Evolutionary conservation across 331 rosid species (phyloP).

Genomic region (Prunus yedoensis): DNA sequence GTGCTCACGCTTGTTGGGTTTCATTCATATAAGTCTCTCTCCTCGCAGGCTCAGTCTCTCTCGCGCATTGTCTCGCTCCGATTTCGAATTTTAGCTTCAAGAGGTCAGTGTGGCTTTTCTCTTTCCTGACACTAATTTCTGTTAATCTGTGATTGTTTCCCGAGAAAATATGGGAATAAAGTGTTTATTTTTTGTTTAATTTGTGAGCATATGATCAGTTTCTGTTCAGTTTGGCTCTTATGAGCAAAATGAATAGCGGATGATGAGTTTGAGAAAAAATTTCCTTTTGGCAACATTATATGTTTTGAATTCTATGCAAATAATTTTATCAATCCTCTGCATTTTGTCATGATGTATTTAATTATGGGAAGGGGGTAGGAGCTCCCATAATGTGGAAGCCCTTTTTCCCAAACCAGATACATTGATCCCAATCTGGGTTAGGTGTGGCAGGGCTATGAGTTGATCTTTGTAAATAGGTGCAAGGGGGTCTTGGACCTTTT

Average conservation of each 20-base stretch:
- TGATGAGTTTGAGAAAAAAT: too few species aligned
- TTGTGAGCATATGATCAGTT: neutral
- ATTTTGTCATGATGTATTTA: neutral
- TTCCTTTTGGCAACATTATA: neutral
- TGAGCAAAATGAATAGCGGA: neutral
- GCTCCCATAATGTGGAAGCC: neutral
- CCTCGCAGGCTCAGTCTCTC: neutral
- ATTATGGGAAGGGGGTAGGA: neutral
- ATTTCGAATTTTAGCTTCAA: neutral
- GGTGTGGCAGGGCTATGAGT: too few species aligned
- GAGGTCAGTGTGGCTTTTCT: constrained; percentile 11
- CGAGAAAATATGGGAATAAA: neutral
- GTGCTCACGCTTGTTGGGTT: neutral
- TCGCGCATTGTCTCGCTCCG: neutral
- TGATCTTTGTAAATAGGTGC: too few species aligned
- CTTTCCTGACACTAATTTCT: neutral
- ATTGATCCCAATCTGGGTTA: neutral
- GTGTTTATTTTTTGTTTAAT: neutral
- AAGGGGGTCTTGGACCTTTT: too few species aligned
- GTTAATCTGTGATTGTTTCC: neutral
- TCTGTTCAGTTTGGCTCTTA: neutral
- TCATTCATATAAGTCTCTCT: neutral
- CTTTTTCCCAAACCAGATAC: neutral
- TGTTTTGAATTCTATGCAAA: neutral
- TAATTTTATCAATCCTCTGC: neutral